Percentiles rank a stretch among this genome's conserved stretches.
These are phyloP conservation scores for Phytophthora idaei DNA, from an alignment of 352 stramenopile genomes.

Conservation along the genomic window DNA sequence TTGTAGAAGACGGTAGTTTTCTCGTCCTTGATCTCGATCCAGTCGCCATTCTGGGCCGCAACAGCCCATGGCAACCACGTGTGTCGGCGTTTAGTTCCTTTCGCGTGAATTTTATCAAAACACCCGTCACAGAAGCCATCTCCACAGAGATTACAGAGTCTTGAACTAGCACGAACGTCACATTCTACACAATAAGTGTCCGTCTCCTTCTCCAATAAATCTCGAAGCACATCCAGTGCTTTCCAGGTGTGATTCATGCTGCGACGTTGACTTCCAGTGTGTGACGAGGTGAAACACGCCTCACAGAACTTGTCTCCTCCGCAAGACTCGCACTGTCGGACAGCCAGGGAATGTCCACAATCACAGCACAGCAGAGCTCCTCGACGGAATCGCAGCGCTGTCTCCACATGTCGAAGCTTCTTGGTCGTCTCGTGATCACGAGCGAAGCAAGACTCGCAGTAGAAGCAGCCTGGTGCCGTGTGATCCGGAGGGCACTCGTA, in stretches of 20 bases:
- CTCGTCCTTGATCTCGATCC: constrained; percentile 74
- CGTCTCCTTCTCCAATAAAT: constrained; percentile 48
- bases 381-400: constrained; percentile 54
- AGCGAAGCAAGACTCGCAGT: constrained; percentile 69
- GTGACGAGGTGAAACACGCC: constrained; percentile 45
- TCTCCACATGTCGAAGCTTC: constrained; percentile 45
- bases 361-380: constrained; percentile 63
- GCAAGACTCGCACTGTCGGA: constrained; percentile 58
- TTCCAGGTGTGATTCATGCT: constrained; percentile 46
- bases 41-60: constrained; percentile 63
- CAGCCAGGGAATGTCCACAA: constrained; percentile 49
- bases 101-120: constrained; percentile 53
- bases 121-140: constrained; percentile 77
- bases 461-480: constrained; percentile 45
- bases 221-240: constrained; percentile 59
- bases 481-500: constrained; percentile 28
- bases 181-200: constrained; percentile 80
- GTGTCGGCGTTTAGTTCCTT: constrained; percentile 67
- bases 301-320: constrained; percentile 64
- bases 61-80: constrained; percentile 64
- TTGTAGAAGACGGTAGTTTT: constrained; percentile 72
- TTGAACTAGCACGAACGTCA: constrained; percentile 46
- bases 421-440: constrained; percentile 52
- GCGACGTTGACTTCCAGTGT: constrained; percentile 36
- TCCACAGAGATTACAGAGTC: constrained; percentile 78